A percentile compares a stretch with the other conserved stretches of the same genome.
phyloP scores from a whole-genome alignment of 495 filamentous ascomycete species.

The Aspergillus affinis region DNA sequence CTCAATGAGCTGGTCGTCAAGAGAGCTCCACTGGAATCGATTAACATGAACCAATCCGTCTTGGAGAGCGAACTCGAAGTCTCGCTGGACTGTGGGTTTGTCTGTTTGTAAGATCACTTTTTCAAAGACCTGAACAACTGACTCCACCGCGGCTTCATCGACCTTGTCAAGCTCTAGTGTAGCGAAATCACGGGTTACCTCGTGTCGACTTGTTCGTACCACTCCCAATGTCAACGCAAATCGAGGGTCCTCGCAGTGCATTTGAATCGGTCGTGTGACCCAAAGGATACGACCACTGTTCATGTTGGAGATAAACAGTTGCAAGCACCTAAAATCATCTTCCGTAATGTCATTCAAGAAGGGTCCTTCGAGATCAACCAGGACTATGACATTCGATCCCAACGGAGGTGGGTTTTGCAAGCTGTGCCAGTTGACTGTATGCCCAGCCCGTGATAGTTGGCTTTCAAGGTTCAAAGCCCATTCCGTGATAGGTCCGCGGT shows the following conservation, averaged over 20 bases:
- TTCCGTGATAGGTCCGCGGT: conserved; percentile 3
- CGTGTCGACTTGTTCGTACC: conserved; percentile 39
- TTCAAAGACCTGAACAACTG: conserved; percentile 20
- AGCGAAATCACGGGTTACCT: conserved; percentile 36
- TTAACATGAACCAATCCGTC: conserved; percentile 26
- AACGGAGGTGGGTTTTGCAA: conserved; percentile 22
- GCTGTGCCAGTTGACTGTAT: conserved; percentile 21
- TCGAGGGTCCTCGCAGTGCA: conserved; percentile 35
- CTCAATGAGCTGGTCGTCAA: conserved; percentile 18
- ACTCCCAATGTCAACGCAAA: conserved; percentile 38
- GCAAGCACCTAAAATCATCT: conserved; percentile 18
- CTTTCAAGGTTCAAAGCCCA: conserved; percentile 14
- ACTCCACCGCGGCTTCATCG: conserved; percentile 9
- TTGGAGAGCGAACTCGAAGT: conserved; percentile 36
- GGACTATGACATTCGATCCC: conserved; percentile 30
- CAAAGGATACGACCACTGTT: conserved; percentile 30
- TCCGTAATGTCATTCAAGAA: conserved; percentile 29
- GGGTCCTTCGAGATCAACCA: conserved; percentile 31
- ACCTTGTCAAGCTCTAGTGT: conserved; percentile 41
- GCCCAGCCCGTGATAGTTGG: conserved; percentile 12
- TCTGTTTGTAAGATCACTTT: conserved; percentile 19
- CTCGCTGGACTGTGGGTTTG: conserved; percentile 13
- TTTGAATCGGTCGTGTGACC: conserved; percentile 39
- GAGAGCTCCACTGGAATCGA: conserved; percentile 28
- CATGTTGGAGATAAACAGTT: conserved; percentile 12